Percentiles rank a stretch among this genome's conserved stretches.
phyloP scores from a whole-genome alignment of 2,329 filamentous ascomycete species.

The Magnaporthiopsis incrustans region DNA sequence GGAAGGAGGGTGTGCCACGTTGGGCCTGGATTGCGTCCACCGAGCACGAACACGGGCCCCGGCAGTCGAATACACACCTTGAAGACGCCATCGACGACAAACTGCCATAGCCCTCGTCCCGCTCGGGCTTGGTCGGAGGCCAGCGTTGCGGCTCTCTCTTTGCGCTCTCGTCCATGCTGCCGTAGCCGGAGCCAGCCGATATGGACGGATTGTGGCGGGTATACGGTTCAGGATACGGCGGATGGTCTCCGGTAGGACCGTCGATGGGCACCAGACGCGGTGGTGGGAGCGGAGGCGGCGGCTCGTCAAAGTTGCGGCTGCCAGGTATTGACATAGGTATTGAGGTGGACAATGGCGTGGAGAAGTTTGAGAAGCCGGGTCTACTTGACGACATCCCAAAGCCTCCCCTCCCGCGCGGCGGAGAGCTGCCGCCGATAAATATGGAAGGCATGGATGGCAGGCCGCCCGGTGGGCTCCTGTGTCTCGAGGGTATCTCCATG shows the following conservation, averaged over 20 bases:
- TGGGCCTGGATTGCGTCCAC: conserved; percentile 12
- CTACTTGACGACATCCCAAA: conserved; percentile 9
- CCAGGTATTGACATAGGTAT: conserved; percentile 29
- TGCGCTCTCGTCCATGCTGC: conserved; percentile 3
- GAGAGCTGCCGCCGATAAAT: conserved; percentile 15
- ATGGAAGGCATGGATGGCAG: conserved; percentile 14
- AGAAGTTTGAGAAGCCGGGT: conserved; percentile 16
- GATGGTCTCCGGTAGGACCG: conserved; percentile 14
- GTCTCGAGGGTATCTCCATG: conserved; percentile 15
- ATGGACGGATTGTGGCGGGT: conserved; percentile 3
- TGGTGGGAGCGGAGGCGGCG: conserved; percentile 28
- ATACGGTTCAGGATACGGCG: conserved; percentile 15
- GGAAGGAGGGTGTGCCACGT: conserved; percentile 1
- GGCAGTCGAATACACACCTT: conserved; percentile 20
- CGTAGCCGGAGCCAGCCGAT: conserved; percentile 5
- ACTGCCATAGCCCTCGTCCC: conserved; percentile 24
- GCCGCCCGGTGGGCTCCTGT: conserved; percentile 8
- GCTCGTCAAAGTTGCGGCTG: conserved; percentile 24
- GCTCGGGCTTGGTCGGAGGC: conserved; percentile 6
- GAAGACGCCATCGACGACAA: conserved; percentile 25
- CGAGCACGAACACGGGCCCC: too few species aligned
- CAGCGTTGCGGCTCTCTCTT: conserved; percentile 8
- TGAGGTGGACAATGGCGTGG: conserved; percentile 20
- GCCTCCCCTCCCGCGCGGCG: conserved; percentile 4
- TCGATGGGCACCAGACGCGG: conserved; percentile 23